These are phyloP conservation scores for Alloteropsis semialata DNA, from an alignment of 176 grass and related monocot species.

Conservation along the genomic window DNA sequence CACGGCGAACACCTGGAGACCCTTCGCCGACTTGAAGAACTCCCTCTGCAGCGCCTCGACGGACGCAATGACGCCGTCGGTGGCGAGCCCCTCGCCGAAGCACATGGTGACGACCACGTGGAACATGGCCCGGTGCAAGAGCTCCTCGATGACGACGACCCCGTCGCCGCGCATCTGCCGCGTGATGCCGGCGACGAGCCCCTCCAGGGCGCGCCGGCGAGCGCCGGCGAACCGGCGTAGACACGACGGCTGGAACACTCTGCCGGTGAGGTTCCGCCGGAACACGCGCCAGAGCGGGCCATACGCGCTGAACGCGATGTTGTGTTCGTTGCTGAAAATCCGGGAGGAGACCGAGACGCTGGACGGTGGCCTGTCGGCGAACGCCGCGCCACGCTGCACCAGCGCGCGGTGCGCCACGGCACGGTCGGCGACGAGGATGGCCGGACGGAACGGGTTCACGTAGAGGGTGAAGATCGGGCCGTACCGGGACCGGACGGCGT, in stretches of 20 bases:
- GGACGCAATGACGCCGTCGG: not conserved
- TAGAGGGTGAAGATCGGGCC: not conserved
- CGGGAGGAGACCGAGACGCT: not conserved
- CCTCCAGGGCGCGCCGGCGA: accelerated
- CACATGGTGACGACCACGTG: not conserved
- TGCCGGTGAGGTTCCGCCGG: conserved; percentile 17
- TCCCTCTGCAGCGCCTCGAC: not conserved
- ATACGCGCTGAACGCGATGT: not conserved
- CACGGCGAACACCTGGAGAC: not conserved
- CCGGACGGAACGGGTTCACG: not conserved
- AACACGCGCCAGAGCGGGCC: conserved; percentile 11
- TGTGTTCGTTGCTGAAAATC: not conserved
- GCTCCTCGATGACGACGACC: not conserved
- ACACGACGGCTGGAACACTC: not conserved
- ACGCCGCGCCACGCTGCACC: not conserved
- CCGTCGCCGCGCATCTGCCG: not conserved
- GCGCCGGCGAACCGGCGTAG: not conserved
- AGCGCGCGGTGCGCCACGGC: not conserved
- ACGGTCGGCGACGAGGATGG: not conserved
- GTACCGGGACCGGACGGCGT: not conserved
- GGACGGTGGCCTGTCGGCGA: not conserved
- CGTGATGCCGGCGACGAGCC: not conserved
- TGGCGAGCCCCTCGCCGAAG: conserved; percentile 8
- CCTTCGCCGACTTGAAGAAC: not conserved
- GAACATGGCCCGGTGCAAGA: not conserved